phyloP scores from a whole-genome alignment of 2,329 filamentous ascomycete genomes.

The Fusarium xylarioides region DNA sequence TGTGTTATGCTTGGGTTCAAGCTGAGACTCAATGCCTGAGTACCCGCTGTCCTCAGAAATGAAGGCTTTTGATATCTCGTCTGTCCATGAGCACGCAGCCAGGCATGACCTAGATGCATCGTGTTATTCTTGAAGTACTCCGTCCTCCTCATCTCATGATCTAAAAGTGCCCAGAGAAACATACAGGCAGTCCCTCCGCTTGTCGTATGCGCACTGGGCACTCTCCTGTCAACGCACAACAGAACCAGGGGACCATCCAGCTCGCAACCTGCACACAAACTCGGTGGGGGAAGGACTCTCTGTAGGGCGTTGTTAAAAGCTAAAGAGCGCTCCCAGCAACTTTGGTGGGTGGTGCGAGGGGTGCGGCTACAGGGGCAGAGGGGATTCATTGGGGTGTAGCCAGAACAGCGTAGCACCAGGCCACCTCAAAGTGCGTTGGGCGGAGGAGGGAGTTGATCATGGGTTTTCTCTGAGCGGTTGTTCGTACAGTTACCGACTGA shows the following conservation, averaged over 20 bases:
- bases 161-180: slow-evolving; percentile 7
- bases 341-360: slow-evolving; percentile 41
- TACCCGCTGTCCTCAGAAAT: not conserved
- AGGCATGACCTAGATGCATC: not conserved
- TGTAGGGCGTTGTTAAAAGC: slow-evolving; percentile 21
- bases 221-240: slow-evolving; percentile 41
- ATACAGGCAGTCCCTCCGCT: slow-evolving; percentile 22
- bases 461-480: slow-evolving; percentile 35
- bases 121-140: slow-evolving; percentile 18
- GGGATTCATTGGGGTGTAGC: slow-evolving; percentile 39
- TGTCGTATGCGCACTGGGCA: slow-evolving; percentile 42
- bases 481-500: slow-evolving; percentile 10
- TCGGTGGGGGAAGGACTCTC: slow-evolving; percentile 40
- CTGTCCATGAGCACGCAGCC: slow-evolving; percentile 1
- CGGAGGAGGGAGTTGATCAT: slow-evolving; percentile 40
- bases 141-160: slow-evolving; percentile 22
- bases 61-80: slow-evolving; percentile 22
- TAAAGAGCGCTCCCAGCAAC: slow-evolving; percentile 29
- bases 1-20: slow-evolving; percentile 25
- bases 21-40: slow-evolving; percentile 16
- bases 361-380: slow-evolving; percentile 37
- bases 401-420: slow-evolving; percentile 47
- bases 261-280: slow-evolving; percentile 29
- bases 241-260: slow-evolving; percentile 39
- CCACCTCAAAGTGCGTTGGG: slow-evolving; percentile 32